These are phyloP conservation scores for Hypoxylon sp. DNA, from an alignment of 2,329 filamentous ascomycete species.

Conservation along the genomic window DNA sequence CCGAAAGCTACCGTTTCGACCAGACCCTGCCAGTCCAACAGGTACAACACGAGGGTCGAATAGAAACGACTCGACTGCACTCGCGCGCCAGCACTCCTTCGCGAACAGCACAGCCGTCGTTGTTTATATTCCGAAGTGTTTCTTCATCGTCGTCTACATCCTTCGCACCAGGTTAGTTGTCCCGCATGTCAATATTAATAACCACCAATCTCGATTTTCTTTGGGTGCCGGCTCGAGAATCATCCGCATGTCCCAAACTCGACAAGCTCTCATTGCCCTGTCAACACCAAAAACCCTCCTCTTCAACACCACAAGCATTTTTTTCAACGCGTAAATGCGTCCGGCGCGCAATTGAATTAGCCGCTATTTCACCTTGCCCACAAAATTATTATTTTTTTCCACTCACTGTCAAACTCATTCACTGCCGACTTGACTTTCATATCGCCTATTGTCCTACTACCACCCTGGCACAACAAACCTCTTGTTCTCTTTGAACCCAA, in stretches of 20 bases:
- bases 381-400: too few relatives aligned
- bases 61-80: slow-evolving; percentile 21
- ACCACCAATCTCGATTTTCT: background rate
- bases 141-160: slow-evolving; percentile 11
- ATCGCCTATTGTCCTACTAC: background rate
- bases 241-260: too few relatives aligned
- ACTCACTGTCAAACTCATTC: background rate
- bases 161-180: slow-evolving; percentile 21
- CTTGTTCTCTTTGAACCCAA: background rate
- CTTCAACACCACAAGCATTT: too few relatives aligned
- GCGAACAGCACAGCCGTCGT: slow-evolving; percentile 8
- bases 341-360: too few relatives aligned
- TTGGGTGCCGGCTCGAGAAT: too few relatives aligned
- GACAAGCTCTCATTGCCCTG: too few relatives aligned
- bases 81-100: slow-evolving; percentile 11
- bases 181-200: background rate
- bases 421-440: background rate
- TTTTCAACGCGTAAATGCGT: too few relatives aligned
- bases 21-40: slow-evolving; percentile 15
- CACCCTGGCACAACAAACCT: background rate
- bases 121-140: slow-evolving; percentile 8
- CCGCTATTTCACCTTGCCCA: too few relatives aligned
- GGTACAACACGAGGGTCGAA: slow-evolving; percentile 15
- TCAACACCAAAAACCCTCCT: too few relatives aligned
- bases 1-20: slow-evolving; percentile 10